Conservation (phyloP, 192 early-diverging fungal genomes). For the Mortierella hygrophila region DNA sequence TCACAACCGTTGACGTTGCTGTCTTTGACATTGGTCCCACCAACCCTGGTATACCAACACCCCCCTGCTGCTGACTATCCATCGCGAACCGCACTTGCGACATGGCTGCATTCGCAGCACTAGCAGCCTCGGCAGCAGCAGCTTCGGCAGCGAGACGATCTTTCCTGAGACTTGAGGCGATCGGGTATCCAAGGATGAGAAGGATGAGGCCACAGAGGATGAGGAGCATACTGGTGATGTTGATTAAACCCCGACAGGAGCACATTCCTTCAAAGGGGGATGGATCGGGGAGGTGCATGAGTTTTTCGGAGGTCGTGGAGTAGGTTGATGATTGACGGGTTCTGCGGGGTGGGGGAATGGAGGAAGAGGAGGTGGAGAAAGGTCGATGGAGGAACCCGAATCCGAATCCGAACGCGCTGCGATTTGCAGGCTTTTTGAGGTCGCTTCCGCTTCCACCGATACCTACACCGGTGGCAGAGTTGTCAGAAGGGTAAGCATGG, state of each 20-base stretch:
- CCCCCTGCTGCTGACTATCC: neutral
- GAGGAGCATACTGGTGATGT: slow-evolving; percentile 46
- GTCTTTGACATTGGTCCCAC: slow-evolving; percentile 47
- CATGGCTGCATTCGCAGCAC: neutral
- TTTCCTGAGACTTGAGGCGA: slow-evolving; percentile 29
- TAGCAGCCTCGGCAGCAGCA: neutral
- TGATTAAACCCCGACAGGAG: slow-evolving; percentile 31
- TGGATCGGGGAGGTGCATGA: slow-evolving; percentile 45
- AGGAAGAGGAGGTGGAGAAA: too few species aligned
- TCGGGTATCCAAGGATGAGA: slow-evolving; percentile 38
- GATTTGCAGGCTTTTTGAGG: neutral
- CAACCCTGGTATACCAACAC: slow-evolving; percentile 46
- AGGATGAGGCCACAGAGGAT: slow-evolving; percentile 35
- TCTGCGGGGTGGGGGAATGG: neutral
- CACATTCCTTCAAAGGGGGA: slow-evolving; percentile 39
- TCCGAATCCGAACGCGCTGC: neutral
- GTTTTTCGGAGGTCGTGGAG: slow-evolving; percentile 25
- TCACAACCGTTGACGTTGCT: neutral
- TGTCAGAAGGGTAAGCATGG: neutral
- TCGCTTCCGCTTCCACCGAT: neutral
- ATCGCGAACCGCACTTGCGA: slow-evolving; percentile 11
- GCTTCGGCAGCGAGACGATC: slow-evolving; percentile 33
- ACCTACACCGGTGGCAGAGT: neutral
- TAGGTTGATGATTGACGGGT: slow-evolving; percentile 8
- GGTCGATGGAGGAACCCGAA: neutral